Evolutionary conservation across 2,329 filamentous ascomycete genomes (phyloP).

Genomic region (Teratosphaeriaceae sp.): DNA sequence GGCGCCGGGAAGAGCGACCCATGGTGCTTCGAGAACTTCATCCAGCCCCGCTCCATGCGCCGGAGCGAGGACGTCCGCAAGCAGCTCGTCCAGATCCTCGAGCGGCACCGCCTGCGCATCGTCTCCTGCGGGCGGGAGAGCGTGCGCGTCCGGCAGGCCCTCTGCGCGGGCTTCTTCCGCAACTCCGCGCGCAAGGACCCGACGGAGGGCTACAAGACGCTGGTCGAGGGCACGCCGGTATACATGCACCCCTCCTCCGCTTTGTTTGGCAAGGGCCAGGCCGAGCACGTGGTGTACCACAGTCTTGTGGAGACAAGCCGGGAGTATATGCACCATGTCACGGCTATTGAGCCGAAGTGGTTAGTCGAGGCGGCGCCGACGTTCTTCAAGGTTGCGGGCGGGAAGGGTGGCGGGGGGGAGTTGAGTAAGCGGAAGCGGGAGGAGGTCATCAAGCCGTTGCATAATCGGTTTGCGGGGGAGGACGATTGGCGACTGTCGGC

Average conservation of each 20-base stretch:
- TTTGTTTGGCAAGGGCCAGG: slow-evolving; percentile 80
- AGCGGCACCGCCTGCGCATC: slow-evolving; percentile 77
- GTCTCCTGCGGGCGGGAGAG: slow-evolving; percentile 84
- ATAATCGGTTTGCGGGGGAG: slow-evolving; percentile 85
- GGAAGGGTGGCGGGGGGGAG: slow-evolving; percentile 51
- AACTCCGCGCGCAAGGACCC: slow-evolving; percentile 93
- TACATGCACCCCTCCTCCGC: slow-evolving; percentile 90
- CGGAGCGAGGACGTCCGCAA: slow-evolving; percentile 88
- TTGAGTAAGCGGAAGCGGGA: slow-evolving; percentile 88
- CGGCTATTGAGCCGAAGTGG: slow-evolving; percentile 87
- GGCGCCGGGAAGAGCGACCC: slow-evolving; percentile 70
- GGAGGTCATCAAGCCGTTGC: slow-evolving; percentile 89
- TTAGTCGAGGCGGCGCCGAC: slow-evolving; percentile 95
- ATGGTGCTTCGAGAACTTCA: slow-evolving; percentile 98
- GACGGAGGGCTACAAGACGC: slow-evolving; percentile 93
- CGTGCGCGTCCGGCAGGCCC: slow-evolving; percentile 75
- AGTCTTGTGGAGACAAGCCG: slow-evolving; percentile 86
- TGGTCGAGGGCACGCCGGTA: slow-evolving; percentile 90
- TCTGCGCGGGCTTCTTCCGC: slow-evolving; percentile 93
- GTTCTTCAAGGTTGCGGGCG: slow-evolving; percentile 95
- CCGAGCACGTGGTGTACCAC: slow-evolving; percentile 95
- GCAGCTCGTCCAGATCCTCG: slow-evolving; percentile 89
- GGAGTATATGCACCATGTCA: slow-evolving; percentile 97
- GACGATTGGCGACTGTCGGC: slow-evolving; percentile 93
- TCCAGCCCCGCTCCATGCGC: slow-evolving; percentile 82